These are phyloP conservation scores for Rhynchospora tenuis DNA, from an alignment of 176 grass and related monocot species.

Conservation along the genomic window DNA sequence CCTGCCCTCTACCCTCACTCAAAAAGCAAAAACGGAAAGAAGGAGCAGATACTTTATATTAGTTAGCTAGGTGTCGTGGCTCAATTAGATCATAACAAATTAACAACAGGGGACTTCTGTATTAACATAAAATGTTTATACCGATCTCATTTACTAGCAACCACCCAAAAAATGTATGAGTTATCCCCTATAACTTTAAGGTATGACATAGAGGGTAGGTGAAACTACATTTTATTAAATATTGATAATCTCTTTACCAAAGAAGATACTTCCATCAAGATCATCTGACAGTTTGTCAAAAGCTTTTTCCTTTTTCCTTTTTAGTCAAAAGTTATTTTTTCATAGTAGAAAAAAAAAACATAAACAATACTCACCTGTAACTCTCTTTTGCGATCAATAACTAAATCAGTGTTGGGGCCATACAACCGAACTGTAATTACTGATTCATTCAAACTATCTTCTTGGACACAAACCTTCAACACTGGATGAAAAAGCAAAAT, in stretches of 20 bases:
- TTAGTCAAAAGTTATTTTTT: neutral
- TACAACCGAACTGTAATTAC: slow-evolving; percentile 78
- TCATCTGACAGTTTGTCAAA: no score
- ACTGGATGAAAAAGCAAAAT: slow-evolving; percentile 37
- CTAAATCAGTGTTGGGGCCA: slow-evolving; percentile 87
- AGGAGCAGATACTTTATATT: neutral
- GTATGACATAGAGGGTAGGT: neutral
- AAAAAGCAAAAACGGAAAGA: neutral
- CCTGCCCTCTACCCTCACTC: neutral
- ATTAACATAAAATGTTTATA: neutral
- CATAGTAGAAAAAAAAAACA: neutral
- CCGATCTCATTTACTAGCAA: neutral
- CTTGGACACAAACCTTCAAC: slow-evolving; percentile 71
- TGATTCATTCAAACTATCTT: slow-evolving; percentile 29
- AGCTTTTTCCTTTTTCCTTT: neutral
- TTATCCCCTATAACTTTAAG: neutral
- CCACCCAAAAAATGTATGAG: neutral
- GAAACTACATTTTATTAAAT: neutral
- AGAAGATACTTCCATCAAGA: neutral
- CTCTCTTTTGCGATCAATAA: slow-evolving; percentile 94
- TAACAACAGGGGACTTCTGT: neutral
- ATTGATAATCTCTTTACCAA: no score
- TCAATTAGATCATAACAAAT: neutral
- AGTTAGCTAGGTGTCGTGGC: neutral
- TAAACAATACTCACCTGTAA: slow-evolving; percentile 38